phyloP scores from a whole-genome alignment of 2,329 filamentous ascomycete species.

The Colletotrichum tofieldiae region DNA sequence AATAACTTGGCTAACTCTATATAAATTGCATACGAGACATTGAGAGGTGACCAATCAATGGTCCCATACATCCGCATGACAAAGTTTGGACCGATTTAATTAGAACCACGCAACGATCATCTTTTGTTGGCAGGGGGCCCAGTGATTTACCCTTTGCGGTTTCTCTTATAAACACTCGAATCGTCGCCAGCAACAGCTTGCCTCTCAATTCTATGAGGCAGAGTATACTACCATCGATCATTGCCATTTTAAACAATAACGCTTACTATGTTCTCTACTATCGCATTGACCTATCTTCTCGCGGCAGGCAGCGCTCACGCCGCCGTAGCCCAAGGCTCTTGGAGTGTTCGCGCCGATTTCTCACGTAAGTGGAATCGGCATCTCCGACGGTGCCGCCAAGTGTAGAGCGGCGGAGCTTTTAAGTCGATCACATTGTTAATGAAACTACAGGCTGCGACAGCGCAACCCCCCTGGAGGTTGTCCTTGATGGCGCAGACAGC shows the following conservation, averaged over 20 bases:
- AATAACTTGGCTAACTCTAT: constrained; percentile 20
- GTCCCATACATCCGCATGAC: not conserved
- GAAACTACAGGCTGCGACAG: constrained; percentile 6
- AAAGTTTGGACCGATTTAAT: constrained; percentile 1
- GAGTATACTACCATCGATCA: not conserved
- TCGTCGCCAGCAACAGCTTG: not conserved
- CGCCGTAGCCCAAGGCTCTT: constrained; percentile 8
- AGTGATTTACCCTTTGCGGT: not conserved
- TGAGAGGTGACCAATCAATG: not conserved
- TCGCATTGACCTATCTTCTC: constrained; percentile 8
- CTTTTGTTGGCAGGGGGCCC: not conserved
- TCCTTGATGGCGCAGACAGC: constrained; percentile 11
- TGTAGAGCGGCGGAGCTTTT: not conserved
- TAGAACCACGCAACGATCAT: not conserved
- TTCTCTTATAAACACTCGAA: not conserved
- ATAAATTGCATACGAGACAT: constrained; percentile 18
- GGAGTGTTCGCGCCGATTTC: constrained; percentile 22
- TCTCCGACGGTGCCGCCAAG: not conserved
- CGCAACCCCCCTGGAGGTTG: constrained; percentile 12
- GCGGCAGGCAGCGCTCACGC: constrained; percentile 10
- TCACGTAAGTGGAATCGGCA: constrained; percentile 5
- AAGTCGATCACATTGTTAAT: not conserved
- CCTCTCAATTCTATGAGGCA: no score
- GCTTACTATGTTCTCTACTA: not conserved
- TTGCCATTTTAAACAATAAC: accelerated